Conservation (phyloP, 148 eudicot species). For the Chenopodium quinoa region DNA sequence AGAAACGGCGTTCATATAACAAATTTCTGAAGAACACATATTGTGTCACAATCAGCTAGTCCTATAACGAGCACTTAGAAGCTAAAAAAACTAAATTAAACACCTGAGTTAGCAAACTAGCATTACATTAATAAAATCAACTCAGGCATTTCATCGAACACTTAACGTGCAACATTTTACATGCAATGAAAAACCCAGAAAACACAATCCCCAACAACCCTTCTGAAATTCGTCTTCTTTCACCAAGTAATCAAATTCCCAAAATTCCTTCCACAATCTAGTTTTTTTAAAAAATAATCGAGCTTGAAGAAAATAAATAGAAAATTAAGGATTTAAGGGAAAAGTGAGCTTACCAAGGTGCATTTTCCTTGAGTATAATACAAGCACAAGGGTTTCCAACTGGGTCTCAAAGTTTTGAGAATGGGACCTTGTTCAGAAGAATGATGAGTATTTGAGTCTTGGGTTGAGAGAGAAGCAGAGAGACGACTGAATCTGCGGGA, state of each 20-base stretch:
- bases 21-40: no score
- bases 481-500: conserved; percentile 18
- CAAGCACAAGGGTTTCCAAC: conserved; percentile 90
- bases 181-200: background rate
- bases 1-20: background rate
- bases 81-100: background rate
- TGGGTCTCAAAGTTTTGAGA: conserved; percentile 21
- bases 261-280: no score
- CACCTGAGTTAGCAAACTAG: background rate
- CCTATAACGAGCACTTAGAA: background rate
- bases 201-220: background rate
- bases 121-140: background rate
- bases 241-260: background rate
- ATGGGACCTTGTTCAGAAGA: conserved; percentile 15
- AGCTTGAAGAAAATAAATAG: no score
- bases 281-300: background rate
- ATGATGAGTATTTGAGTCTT: conserved; percentile 18
- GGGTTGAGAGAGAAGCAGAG: conserved; percentile 47
- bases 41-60: background rate
- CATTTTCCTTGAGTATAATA: conserved; percentile 81
- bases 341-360: conserved; percentile 49
- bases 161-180: conserved; percentile 13
- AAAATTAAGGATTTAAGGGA: background rate
- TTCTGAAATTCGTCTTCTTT: background rate
- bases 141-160: conserved; percentile 37